Percentiles rank a stretch among this genome's conserved stretches.
Conservation (phyloP, 164 flowering plant species). For the Vitis vinifera region DNA sequence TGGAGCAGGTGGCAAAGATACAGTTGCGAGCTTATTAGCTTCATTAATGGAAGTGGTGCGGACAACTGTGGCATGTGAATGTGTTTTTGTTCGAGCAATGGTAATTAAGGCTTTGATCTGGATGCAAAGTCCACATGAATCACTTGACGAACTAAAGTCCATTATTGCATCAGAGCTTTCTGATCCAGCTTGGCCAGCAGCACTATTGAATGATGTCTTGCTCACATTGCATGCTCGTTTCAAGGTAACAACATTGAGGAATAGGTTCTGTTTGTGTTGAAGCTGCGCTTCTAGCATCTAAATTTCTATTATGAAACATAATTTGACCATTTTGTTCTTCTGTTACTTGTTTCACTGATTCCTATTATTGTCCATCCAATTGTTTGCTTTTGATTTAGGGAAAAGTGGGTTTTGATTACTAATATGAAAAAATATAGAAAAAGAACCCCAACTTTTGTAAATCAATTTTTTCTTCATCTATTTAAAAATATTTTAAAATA, state of each 20-base stretch:
- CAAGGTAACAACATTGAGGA: conserved; percentile 53
- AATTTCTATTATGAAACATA: not conserved
- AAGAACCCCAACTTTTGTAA: too few relatives aligned
- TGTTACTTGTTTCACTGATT: too few relatives aligned
- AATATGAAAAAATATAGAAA: too few relatives aligned
- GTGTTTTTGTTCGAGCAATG: conserved; percentile 98
- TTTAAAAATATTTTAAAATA: too few relatives aligned
- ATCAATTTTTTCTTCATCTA: too few relatives aligned
- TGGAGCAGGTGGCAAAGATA: conserved; percentile 68
- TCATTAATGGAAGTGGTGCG: conserved; percentile 98
- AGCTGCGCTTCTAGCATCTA: not conserved
- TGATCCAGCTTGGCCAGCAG: conserved; percentile 97
- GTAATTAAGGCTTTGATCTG: conserved; percentile 97
- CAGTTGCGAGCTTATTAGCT: conserved; percentile 89
- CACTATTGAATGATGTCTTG: conserved; percentile 87
- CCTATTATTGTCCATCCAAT: too few relatives aligned
- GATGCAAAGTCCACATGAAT: conserved; percentile 99
- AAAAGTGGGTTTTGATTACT: too few relatives aligned
- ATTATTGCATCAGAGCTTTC: conserved; percentile 99
- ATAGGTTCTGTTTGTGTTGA: not conserved
- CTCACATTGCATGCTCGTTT: conserved; percentile 98
- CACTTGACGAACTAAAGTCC: conserved; percentile 86
- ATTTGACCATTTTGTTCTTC: not conserved
- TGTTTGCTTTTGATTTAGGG: too few relatives aligned
- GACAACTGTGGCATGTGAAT: conserved; percentile 98